These are phyloP conservation scores for Russula foetens DNA, from an alignment of 768 basidiomycete species.

Conservation along the genomic window DNA sequence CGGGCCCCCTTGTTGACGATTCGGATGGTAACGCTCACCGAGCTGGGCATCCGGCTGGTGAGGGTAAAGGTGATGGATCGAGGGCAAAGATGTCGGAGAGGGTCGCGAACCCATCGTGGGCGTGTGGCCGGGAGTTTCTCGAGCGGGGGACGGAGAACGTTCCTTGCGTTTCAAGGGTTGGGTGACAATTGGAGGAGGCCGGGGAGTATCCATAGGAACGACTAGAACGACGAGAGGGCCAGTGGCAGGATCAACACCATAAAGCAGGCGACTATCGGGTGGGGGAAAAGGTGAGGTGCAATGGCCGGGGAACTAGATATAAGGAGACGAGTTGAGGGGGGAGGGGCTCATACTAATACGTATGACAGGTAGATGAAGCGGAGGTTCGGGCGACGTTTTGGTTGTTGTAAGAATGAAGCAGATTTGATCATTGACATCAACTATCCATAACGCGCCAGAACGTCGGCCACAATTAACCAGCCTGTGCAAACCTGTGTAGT, in stretches of 20 bases:
- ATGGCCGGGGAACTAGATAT: constrained; percentile 17
- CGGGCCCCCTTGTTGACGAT: constrained; percentile 3
- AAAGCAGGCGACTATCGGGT: constrained; percentile 7
- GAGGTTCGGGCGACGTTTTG: constrained; percentile 13
- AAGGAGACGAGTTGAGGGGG: constrained; percentile 11
- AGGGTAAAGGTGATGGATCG: constrained; percentile 20
- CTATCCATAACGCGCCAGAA: constrained; percentile 13
- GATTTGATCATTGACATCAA: constrained; percentile 17
- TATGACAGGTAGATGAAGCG: constrained; percentile 18
- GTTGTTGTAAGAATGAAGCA: constrained; percentile 15
- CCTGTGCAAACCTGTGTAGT: constrained; percentile 15
- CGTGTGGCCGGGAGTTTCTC: constrained; percentile 1
- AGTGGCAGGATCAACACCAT: constrained; percentile 13
- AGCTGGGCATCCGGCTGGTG: constrained; percentile 14
- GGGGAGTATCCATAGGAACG: constrained; percentile 17
- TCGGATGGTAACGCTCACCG: constrained; percentile 12
- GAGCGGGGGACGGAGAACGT: constrained; percentile 16
- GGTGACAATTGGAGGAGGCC: constrained; percentile 13
- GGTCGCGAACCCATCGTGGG: constrained; percentile 7
- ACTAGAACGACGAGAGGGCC: background rate
- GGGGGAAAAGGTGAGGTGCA: constrained; percentile 13
- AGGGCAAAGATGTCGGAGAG: constrained; percentile 19
- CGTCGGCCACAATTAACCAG: constrained; percentile 17
- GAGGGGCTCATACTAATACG: constrained; percentile 10
- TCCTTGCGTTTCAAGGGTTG: constrained; percentile 20